Evolutionary conservation across 225 moss, liverwort and hornwort genomes (phyloP).

Genomic region (Climacium dendroides): DNA sequence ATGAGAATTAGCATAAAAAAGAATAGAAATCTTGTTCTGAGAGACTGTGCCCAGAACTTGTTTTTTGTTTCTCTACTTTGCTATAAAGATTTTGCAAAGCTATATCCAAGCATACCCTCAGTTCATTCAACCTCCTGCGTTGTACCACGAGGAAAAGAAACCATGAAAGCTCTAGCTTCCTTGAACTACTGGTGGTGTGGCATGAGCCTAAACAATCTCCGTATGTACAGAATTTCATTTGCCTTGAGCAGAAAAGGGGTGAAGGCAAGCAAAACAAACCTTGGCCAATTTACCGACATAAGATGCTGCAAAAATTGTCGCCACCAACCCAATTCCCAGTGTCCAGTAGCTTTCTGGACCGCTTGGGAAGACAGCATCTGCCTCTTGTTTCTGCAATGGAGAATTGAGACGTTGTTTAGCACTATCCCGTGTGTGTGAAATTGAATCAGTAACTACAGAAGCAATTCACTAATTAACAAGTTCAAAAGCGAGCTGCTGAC

Average conservation of each 20-base stretch:
- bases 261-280: slow-evolving; percentile 17
- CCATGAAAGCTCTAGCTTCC: neutral
- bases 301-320: slow-evolving; percentile 74
- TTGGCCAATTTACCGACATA: slow-evolving; percentile 83
- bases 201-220: neutral
- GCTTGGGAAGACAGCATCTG: slow-evolving; percentile 46
- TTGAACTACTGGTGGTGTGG: neutral
- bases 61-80: neutral
- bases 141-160: neutral
- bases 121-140: neutral
- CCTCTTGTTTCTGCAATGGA: slow-evolving; percentile 56
- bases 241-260: neutral
- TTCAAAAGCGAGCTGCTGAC: neutral
- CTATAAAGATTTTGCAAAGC: neutral
- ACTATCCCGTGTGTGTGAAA: neutral
- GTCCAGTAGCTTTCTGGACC: slow-evolving; percentile 78
- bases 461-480: neutral
- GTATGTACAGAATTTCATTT: neutral
- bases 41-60: neutral
- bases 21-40: neutral
- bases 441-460: neutral
- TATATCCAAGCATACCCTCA: neutral
- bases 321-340: slow-evolving; percentile 75
- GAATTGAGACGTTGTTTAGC: neutral
- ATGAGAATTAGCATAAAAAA: neutral